Evolutionary conservation across 2,329 filamentous ascomycete species (phyloP).

Genomic region (Trichoderma lentiforme): DNA sequence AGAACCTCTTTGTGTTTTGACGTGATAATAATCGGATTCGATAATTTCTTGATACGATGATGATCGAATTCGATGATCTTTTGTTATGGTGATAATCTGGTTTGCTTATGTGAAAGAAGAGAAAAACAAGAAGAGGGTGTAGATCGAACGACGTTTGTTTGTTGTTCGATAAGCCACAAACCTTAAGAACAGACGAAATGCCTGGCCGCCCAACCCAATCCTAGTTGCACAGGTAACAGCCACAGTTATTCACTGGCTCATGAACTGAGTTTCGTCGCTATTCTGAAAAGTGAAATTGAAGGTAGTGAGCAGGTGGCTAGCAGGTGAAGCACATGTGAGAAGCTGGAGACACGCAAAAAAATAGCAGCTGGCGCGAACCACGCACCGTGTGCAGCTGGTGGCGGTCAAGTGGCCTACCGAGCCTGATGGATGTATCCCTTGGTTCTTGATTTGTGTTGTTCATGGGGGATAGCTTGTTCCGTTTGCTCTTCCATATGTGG

Average conservation of each 20-base stretch:
- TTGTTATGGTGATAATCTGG: background rate
- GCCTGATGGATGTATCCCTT: background rate
- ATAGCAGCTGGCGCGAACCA: background rate
- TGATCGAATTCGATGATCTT: background rate
- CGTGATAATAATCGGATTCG: no score
- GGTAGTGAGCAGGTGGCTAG: background rate
- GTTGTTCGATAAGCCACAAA: background rate
- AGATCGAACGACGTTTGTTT: background rate
- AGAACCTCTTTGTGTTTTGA: background rate
- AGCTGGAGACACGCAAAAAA: background rate
- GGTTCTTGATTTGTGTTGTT: background rate
- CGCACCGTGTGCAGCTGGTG: background rate
- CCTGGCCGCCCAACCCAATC: background rate
- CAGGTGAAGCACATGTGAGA: background rate
- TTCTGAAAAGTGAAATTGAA: background rate
- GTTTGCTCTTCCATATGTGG: background rate
- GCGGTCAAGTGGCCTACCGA: background rate
- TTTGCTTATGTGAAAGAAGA: background rate
- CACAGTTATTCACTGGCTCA: background rate
- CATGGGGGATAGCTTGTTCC: background rate
- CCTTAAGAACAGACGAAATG: background rate
- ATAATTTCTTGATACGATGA: background rate
- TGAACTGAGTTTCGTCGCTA: background rate
- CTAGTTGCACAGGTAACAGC: background rate
- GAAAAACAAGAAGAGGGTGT: background rate